These are phyloP conservation scores for Leptographium procerum DNA, from an alignment of 2,329 filamentous ascomycete species.

Conservation along the genomic window DNA sequence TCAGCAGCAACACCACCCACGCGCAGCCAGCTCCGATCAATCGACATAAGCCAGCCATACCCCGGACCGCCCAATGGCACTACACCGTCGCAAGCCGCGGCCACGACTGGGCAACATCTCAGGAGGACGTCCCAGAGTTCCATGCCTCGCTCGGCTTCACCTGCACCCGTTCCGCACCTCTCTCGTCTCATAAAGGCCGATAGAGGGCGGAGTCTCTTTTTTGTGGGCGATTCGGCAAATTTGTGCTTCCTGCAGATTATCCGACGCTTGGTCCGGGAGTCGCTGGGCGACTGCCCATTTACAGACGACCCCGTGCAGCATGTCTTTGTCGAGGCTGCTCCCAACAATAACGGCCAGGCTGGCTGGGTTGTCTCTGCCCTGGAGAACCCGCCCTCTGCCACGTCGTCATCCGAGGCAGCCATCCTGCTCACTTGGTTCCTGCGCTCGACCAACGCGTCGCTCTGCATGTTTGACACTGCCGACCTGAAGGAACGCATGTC, in stretches of 20 bases:
- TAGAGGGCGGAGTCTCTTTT: slow-evolving; percentile 21
- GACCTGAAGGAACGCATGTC: slow-evolving; percentile 17
- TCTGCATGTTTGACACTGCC: slow-evolving; percentile 21
- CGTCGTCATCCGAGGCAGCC: slow-evolving; percentile 14
- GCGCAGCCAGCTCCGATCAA: background rate
- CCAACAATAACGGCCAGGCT: slow-evolving; percentile 15
- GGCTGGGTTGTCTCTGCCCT: slow-evolving; percentile 16
- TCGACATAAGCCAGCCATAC: background rate
- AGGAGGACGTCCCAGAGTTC: background rate
- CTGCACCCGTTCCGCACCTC: slow-evolving; percentile 13
- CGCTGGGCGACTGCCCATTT: slow-evolving; percentile 20
- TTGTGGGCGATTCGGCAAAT: slow-evolving; percentile 25
- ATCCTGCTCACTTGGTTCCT: slow-evolving; percentile 22
- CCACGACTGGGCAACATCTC: background rate
- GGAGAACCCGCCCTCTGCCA: slow-evolving; percentile 11
- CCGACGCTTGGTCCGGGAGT: slow-evolving; percentile 19
- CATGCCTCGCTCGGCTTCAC: background rate
- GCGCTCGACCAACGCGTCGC: slow-evolving; percentile 16
- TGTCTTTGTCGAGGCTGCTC: slow-evolving; percentile 21
- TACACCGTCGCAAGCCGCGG: background rate
- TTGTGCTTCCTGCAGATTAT: slow-evolving; percentile 23
- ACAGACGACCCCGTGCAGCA: slow-evolving; percentile 23
- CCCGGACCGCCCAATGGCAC: background rate
- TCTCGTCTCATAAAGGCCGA: slow-evolving; percentile 22
- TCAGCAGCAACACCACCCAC: background rate